These are phyloP conservation scores for Microbotryum scabiosae DNA, from an alignment of 1,284 basidiomycete species.

Conservation along the genomic window DNA sequence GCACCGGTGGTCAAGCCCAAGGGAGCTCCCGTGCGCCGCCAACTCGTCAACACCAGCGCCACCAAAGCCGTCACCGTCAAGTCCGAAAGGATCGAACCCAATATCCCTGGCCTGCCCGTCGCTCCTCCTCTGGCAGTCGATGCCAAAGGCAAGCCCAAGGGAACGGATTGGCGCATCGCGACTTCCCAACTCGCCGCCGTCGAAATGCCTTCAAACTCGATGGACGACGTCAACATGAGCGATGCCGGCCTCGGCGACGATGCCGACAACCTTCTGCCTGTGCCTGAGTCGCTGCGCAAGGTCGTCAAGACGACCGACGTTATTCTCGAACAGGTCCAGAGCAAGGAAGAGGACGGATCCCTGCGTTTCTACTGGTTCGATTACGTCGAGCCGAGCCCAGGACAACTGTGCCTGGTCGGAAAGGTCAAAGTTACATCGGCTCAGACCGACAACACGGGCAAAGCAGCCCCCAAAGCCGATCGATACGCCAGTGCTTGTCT, in stretches of 20 bases:
- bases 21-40: conserved; percentile 35
- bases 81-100: conserved; percentile 15
- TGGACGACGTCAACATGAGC: conserved; percentile 29
- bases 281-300: conserved; percentile 13
- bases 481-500: conserved; percentile 82
- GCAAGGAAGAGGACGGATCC: conserved; percentile 68
- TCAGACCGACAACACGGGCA: conserved; percentile 42
- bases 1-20: conserved; percentile 31
- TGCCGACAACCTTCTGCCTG: conserved; percentile 7
- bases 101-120: conserved; percentile 21
- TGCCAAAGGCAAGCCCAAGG: conserved; percentile 50
- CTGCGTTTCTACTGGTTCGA: conserved; percentile 92
- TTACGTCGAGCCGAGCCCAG: conserved; percentile 66
- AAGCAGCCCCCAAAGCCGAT: conserved; percentile 30
- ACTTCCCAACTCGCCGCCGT: conserved; percentile 17
- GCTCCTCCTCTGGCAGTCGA: conserved; percentile 49
- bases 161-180: conserved; percentile 29
- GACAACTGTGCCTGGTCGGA: conserved; percentile 70
- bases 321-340: conserved; percentile 39
- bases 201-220: conserved; percentile 42
- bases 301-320: conserved; percentile 1
- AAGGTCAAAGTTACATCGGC: conserved; percentile 60
- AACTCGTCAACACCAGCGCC: conserved; percentile 40
- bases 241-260: conserved; percentile 5
- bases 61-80: conserved; percentile 10